phyloP scores from a whole-genome alignment of 306 rosid genomes.

The Quercus cerris region DNA sequence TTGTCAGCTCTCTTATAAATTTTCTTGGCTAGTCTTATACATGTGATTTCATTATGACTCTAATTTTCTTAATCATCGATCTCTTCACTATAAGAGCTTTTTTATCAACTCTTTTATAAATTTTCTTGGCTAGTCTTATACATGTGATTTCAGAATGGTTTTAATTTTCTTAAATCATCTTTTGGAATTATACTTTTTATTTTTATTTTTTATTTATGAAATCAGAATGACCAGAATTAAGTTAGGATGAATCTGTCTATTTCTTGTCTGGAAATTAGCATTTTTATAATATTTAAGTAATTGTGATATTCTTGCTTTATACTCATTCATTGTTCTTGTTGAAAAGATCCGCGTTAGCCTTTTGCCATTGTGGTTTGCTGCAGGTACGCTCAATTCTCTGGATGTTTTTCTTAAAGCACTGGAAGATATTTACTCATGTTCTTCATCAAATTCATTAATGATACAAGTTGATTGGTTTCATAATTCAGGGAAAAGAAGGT shows the following conservation, averaged over 20 bases:
- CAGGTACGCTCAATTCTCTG: constrained; percentile 47
- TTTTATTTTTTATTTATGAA: neutral
- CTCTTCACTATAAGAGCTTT: constrained; percentile 4
- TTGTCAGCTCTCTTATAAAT: neutral
- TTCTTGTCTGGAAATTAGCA: neutral
- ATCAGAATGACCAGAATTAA: neutral
- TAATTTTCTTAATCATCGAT: neutral
- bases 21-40: neutral
- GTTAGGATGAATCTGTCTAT: neutral
- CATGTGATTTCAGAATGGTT: neutral
- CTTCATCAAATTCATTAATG: constrained; percentile 28
- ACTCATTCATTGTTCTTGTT: constrained; percentile 9
- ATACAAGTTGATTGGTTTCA: constrained; percentile 28
- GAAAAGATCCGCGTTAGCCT: constrained; percentile 66
- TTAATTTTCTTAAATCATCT: neutral
- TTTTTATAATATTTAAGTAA: neutral
- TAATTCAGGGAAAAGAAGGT: constrained; percentile 62
- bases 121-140: neutral
- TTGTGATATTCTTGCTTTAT: neutral
- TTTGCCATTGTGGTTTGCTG: constrained; percentile 80
- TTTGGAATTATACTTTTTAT: neutral
- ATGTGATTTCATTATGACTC: neutral
- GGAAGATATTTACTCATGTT: constrained; percentile 27
- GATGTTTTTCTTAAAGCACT: constrained; percentile 20
- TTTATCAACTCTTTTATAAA: neutral